These are phyloP conservation scores for Starmerella ratchasimensis DNA, from an alignment of 805 yeast genomes.

Conservation along the genomic window DNA sequence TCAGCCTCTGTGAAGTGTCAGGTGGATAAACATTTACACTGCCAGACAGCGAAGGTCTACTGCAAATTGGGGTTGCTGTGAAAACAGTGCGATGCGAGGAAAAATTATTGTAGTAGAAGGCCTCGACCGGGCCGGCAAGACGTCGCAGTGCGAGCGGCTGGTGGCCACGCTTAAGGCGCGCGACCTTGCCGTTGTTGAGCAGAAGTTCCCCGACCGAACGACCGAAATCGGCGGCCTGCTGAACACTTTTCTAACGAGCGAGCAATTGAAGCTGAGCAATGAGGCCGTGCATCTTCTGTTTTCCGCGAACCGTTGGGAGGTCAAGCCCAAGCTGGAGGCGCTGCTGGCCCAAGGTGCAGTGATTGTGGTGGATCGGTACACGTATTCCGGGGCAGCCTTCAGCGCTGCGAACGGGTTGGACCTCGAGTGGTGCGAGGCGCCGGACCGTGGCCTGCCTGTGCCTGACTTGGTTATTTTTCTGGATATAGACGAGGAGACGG, in stretches of 20 bases:
- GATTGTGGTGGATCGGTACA: constrained; percentile 72
- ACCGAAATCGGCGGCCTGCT: constrained; percentile 73
- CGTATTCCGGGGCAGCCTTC: constrained; percentile 87
- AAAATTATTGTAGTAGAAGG: constrained; percentile 77
- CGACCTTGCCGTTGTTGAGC: constrained; percentile 32
- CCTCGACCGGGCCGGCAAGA: constrained; percentile 85
- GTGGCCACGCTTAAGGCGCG: constrained; percentile 22
- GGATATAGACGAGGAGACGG: constrained; percentile 39
- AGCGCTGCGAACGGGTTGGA: constrained; percentile 71
- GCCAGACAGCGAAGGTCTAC: not conserved
- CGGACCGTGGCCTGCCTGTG: constrained; percentile 71
- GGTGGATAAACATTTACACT: too few species aligned
- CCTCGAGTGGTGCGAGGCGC: constrained; percentile 61
- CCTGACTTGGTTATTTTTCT: constrained; percentile 79
- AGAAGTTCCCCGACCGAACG: constrained; percentile 80
- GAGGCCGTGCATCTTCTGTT: constrained; percentile 77
- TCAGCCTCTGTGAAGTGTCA: too few species aligned
- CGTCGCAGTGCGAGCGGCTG: constrained; percentile 55
- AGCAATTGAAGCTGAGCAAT: constrained; percentile 43
- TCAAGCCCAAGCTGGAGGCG: constrained; percentile 34
- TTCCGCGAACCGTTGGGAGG: constrained; percentile 92
- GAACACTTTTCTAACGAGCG: constrained; percentile 46
- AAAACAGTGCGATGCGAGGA: constrained; percentile 39
- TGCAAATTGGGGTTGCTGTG: not conserved
- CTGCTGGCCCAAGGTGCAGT: constrained; percentile 39